phyloP scores from a whole-genome alignment of 2,329 filamentous ascomycete species.

The Phaeosphaeriaceae sp. region DNA sequence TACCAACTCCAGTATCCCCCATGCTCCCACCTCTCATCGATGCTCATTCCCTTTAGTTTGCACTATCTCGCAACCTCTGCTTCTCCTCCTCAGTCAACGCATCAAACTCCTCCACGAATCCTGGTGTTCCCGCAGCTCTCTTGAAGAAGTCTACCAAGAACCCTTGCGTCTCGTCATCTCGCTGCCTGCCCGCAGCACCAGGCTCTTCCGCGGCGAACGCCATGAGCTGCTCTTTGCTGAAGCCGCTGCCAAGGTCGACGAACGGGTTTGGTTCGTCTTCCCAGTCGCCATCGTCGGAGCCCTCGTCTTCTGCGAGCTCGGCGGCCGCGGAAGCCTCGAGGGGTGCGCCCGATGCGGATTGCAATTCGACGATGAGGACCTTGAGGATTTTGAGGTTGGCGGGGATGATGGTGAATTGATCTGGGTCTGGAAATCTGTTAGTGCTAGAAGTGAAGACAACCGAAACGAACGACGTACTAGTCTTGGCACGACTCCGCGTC shows the following conservation, averaged over 20 bases:
- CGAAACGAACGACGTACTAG: slow-evolving; percentile 62
- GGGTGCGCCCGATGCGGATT: slow-evolving; percentile 75
- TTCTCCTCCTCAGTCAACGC: slow-evolving; percentile 63
- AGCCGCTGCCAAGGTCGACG: slow-evolving; percentile 72
- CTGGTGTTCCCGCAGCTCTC: slow-evolving; percentile 59
- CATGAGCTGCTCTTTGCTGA: slow-evolving; percentile 74
- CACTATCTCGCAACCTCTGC: slow-evolving; percentile 55
- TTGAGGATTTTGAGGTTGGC: slow-evolving; percentile 96
- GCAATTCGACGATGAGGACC: slow-evolving; percentile 89
- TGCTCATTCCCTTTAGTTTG: too few relatives aligned
- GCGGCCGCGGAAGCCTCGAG: slow-evolving; percentile 67
- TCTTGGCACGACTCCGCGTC: slow-evolving; percentile 88
- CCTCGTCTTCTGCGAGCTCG: slow-evolving; percentile 72
- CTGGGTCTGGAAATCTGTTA: slow-evolving; percentile 68
- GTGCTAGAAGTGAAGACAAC: neutral
- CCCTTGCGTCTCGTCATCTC: slow-evolving; percentile 88
- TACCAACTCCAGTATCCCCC: too few relatives aligned
- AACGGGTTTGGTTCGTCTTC: slow-evolving; percentile 79
- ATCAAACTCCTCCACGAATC: slow-evolving; percentile 63
- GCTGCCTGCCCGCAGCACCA: slow-evolving; percentile 61
- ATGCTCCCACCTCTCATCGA: too few relatives aligned
- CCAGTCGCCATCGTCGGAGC: slow-evolving; percentile 70
- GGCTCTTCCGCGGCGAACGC: slow-evolving; percentile 67
- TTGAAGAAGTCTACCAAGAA: slow-evolving; percentile 85
- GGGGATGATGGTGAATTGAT: slow-evolving; percentile 85